Evolutionary conservation across 768 basidiomycete genomes (phyloP).

Genomic region (Pleurotus tuber-regium): DNA sequence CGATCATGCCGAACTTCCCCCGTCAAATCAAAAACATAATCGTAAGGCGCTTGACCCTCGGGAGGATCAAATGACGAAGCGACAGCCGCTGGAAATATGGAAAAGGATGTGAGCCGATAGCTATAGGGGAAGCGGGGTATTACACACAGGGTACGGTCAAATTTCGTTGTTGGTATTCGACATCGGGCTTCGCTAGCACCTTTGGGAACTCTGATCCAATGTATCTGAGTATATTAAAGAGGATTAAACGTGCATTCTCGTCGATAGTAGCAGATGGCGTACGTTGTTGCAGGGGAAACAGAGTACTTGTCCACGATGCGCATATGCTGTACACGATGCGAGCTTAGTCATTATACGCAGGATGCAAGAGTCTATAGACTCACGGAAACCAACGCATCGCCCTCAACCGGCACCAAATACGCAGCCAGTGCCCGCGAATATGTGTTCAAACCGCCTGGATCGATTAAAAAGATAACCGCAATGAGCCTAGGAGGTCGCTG

Average conservation of each 20-base stretch:
- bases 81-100: conserved; percentile 61
- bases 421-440: conserved; percentile 70
- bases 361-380: conserved; percentile 21
- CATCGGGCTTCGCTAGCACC: conserved; percentile 61
- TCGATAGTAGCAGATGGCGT: conserved; percentile 20
- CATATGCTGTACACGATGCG: conserved; percentile 45
- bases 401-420: conserved; percentile 63
- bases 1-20: conserved; percentile 79
- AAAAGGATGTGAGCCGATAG: conserved; percentile 14
- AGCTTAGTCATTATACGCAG: conserved; percentile 16
- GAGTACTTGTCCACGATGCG: conserved; percentile 77
- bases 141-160: conserved; percentile 67
- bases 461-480: conserved; percentile 1
- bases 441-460: conserved; percentile 76
- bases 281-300: conserved; percentile 74
- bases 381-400: conserved; percentile 72
- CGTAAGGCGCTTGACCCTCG: conserved; percentile 64
- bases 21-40: conserved; percentile 83
- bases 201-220: conserved; percentile 74
- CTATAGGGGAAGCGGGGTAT: background rate
- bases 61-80: conserved; percentile 69
- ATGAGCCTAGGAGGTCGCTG: background rate
- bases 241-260: background rate
- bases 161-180: conserved; percentile 83
- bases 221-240: conserved; percentile 47